These are phyloP conservation scores for Kazachstania bromeliacearum DNA, from an alignment of 805 yeast species.

Conservation along the genomic window DNA sequence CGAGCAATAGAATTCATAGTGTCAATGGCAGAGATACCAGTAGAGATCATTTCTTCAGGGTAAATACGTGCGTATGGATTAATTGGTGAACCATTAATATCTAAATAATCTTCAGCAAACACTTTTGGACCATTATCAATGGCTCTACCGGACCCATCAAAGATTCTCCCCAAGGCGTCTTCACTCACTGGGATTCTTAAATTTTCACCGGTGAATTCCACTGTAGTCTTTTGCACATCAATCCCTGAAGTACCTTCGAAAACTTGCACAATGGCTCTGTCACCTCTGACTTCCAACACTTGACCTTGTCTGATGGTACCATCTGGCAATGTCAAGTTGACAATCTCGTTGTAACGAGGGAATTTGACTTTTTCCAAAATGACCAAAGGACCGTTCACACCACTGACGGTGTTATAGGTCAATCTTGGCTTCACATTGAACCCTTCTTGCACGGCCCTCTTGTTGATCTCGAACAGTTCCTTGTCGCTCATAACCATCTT, in stretches of 20 bases:
- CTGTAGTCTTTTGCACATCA: constrained; percentile 94
- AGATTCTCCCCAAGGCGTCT: constrained; percentile 94
- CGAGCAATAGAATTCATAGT: constrained; percentile 99
- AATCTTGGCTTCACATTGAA: constrained; percentile 85
- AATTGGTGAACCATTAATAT: constrained; percentile 97
- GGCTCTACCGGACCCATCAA: constrained; percentile 98
- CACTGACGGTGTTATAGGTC: constrained; percentile 93
- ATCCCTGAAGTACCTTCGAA: constrained; percentile 98
- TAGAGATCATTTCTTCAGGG: constrained; percentile 99
- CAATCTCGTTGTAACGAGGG: constrained; percentile 93
- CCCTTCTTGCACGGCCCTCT: constrained; percentile 85
- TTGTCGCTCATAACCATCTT: constrained; percentile 30
- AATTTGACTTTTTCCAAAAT: constrained; percentile 77
- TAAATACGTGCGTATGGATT: constrained; percentile 97
- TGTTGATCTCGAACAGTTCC: constrained; percentile 61
- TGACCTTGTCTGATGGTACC: constrained; percentile 94
- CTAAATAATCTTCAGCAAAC: constrained; percentile 96
- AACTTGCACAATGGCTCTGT: constrained; percentile 95
- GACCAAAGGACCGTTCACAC: constrained; percentile 97
- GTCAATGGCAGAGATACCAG: constrained; percentile 97
- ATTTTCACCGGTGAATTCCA: constrained; percentile 93
- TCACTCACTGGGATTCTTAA: constrained; percentile 92
- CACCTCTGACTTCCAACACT: constrained; percentile 94
- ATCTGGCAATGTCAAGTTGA: constrained; percentile 91
- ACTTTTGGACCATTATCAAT: constrained; percentile 97